Base-by-base conservation (phyloP, 2,329 filamentous ascomycete species). In the Cordyceps militaris region DNA sequence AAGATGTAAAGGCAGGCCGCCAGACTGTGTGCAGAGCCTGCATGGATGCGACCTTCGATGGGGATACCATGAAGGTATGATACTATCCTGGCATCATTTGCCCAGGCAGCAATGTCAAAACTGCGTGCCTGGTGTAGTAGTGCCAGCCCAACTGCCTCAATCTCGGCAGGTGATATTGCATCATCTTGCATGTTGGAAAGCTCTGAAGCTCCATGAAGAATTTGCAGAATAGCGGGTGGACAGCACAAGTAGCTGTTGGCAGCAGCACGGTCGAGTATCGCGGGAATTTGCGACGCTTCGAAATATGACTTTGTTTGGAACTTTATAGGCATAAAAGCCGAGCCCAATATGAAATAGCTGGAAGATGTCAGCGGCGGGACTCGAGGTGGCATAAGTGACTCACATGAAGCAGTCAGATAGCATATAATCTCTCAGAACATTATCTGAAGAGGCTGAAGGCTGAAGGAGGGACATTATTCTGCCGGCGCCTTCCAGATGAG, bases 391-490 rank as follows among this genome's bases (percentile, higher is more conserved):
- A 24, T 9, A 21, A 2, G 11, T 13, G 19, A 66, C 72, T 63
- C 61, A 76, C 64, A 76, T 75, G 55, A 79, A 74, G 62, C 74
- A 79, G 61, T 79, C 77, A 0, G 76, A 77, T 23, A 78, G 66
- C 58, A 79, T 70, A 60, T 76, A 75, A 59, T 79, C 73, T 36
- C 75, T 66, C 49, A 78, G 60, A 0, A 70, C 66, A 48, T 70
- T 68, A 46, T 75, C 68, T 4, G 69, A 63, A 6, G 66, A 63
- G 14, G 67, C 63, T 4, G 63, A 64, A 6, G 71, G 70, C 26
- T 71, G 68, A 3, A 79, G 63, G 11, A 74, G 64, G 21, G 69
- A 68, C 68, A 79, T 75, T 44, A 79, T 74, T 24, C 67, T 68
- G 3, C 71, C 72, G 2, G 76, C 76, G 2, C 75, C 77, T 52